Percentiles rank a stretch among this genome's conserved stretches.
phyloP scores from a whole-genome alignment of 768 basidiomycete species.

The Termitomyces sp. region DNA sequence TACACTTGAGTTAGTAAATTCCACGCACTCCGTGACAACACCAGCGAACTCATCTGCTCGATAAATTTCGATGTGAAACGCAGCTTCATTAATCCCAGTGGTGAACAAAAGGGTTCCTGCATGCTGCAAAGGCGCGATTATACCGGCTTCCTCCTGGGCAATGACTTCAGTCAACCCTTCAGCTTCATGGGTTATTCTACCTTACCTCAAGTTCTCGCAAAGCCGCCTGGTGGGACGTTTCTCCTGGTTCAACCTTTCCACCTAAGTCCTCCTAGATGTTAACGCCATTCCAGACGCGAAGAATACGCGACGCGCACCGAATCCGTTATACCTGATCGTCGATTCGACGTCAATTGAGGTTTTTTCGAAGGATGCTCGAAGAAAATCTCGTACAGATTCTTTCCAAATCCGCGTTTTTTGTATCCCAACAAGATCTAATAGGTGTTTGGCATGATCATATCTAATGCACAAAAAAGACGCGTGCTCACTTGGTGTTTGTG shows the following conservation, averaged over 20 bases:
- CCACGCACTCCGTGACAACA: constrained; percentile 57
- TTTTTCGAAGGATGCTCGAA: background rate
- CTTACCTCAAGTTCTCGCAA: constrained; percentile 64
- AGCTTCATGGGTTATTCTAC: background rate
- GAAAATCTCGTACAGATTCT: constrained; percentile 41
- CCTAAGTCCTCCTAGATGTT: constrained; percentile 22
- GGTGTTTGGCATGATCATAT: background rate
- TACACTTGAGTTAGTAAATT: background rate
- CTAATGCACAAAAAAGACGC: background rate
- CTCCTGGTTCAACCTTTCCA: constrained; percentile 77
- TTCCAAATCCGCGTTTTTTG: constrained; percentile 78
- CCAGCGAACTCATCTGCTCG: constrained; percentile 59
- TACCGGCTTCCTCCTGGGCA: constrained; percentile 77
- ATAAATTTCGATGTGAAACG: constrained; percentile 72
- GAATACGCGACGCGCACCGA: constrained; percentile 38
- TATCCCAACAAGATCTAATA: constrained; percentile 63
- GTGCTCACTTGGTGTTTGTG: constrained; percentile 41
- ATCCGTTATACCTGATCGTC: constrained; percentile 71
- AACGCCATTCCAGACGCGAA: background rate
- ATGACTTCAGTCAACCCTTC: background rate
- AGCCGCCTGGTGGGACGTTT: constrained; percentile 67
- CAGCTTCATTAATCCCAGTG: constrained; percentile 45
- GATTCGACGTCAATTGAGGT: background rate
- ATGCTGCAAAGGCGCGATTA: constrained; percentile 57
- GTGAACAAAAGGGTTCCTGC: constrained; percentile 66